phyloP scores from a whole-genome alignment of 192 early-diverging fungal species.

The Entophlyctis helioformis region DNA sequence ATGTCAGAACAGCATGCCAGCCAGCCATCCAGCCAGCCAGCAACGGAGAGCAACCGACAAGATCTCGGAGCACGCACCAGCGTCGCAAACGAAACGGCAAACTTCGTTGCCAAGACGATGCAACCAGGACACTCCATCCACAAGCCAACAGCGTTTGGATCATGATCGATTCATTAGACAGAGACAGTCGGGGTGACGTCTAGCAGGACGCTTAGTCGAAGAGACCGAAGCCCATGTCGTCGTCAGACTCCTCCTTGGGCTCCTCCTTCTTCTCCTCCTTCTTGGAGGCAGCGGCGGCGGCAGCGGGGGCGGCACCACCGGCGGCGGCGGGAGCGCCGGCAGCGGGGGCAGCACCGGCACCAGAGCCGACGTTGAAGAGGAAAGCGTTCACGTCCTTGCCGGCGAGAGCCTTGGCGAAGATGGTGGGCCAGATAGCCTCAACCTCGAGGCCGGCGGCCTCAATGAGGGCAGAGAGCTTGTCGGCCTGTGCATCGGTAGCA shows the following conservation, averaged over 20 bases:
- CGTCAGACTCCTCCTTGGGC: slow-evolving; percentile 35
- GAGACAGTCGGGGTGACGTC: too few species aligned
- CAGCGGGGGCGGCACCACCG: slow-evolving; percentile 32
- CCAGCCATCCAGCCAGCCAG: too few species aligned
- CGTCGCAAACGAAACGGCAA: too few species aligned
- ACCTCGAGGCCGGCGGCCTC: slow-evolving; percentile 82
- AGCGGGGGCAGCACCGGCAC: slow-evolving; percentile 42
- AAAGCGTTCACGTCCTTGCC: slow-evolving; percentile 83
- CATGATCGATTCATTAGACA: too few species aligned
- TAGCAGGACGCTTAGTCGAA: slow-evolving; percentile 26
- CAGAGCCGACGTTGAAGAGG: slow-evolving; percentile 76
- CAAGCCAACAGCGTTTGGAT: too few species aligned
- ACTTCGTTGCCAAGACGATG: too few species aligned
- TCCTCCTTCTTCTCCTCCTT: slow-evolving; percentile 43
- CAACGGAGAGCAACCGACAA: too few species aligned
- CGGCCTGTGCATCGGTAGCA: slow-evolving; percentile 66
- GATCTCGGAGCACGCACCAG: too few species aligned
- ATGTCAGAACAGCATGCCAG: too few species aligned
- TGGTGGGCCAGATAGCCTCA: slow-evolving; percentile 88
- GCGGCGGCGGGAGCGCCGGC: slow-evolving; percentile 37
- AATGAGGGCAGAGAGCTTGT: slow-evolving; percentile 86
- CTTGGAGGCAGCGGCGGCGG: slow-evolving; percentile 27
- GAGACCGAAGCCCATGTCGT: slow-evolving; percentile 43
- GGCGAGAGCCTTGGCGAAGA: slow-evolving; percentile 97
- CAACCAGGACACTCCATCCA: too few species aligned